Conservation (phyloP, 345 rosid species). For the Adansonia digitata region DNA sequence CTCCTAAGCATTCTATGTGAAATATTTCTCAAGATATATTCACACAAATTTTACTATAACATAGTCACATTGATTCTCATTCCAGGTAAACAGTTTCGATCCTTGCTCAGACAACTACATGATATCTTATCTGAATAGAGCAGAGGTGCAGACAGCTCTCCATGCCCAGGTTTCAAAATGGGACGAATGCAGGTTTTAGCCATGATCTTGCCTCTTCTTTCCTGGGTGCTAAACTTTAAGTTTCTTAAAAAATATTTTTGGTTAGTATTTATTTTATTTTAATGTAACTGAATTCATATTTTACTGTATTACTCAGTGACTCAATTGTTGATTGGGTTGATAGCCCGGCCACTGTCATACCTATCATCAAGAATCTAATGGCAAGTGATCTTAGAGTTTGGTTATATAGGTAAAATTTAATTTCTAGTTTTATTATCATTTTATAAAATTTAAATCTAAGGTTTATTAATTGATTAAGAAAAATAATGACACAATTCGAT, state of each 20-base stretch:
- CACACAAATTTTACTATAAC: no score
- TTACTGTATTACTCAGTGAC: neutral
- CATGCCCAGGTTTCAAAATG: neutral
- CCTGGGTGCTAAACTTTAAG: neutral
- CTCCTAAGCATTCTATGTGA: neutral
- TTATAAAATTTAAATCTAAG: no score
- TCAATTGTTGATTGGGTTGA: neutral
- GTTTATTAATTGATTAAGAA: no score
- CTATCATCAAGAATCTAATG: slow-evolving; percentile 34
- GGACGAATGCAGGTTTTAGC: neutral
- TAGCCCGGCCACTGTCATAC: slow-evolving; percentile 21
- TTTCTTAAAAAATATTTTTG: neutral
- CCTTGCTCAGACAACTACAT: neutral
- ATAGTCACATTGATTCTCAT: neutral
- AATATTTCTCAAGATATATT: neutral
- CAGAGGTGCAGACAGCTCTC: neutral
- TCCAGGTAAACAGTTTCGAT: neutral
- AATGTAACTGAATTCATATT: neutral
- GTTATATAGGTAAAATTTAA: slow-evolving; percentile 31
- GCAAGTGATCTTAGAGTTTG: slow-evolving; percentile 35
- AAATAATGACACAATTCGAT: no score
- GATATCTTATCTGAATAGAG: neutral
- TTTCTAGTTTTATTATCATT: no score
- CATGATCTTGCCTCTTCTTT: neutral
- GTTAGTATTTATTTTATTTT: neutral